These are phyloP conservation scores for Exidia glandulosa DNA, from an alignment of 768 basidiomycete species.

Conservation along the genomic window DNA sequence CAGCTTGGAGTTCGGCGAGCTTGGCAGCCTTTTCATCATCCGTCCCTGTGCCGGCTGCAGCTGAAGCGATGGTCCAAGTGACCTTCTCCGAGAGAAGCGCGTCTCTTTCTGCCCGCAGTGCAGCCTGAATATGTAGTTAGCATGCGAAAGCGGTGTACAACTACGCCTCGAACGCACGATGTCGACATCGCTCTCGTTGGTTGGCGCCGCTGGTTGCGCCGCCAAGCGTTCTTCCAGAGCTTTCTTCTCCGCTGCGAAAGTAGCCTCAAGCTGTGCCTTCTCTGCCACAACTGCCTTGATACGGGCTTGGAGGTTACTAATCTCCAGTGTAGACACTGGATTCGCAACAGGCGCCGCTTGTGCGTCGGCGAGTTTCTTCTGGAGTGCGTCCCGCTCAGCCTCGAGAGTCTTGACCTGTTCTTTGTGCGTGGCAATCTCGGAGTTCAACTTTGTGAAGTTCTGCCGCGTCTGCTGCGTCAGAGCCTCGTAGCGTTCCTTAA, in stretches of 20 bases:
- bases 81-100: conserved; percentile 50
- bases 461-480: neutral
- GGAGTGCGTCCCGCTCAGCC: conserved; percentile 26
- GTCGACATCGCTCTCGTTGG: neutral
- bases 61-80: conserved; percentile 24
- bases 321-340: neutral
- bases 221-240: neutral
- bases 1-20: neutral
- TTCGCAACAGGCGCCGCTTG: conserved; percentile 17
- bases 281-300: conserved; percentile 1
- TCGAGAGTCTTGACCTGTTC: conserved; percentile 8
- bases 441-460: conserved; percentile 9
- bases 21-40: neutral
- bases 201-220: neutral
- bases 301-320: neutral
- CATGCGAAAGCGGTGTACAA: too few species aligned
- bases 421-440: conserved; percentile 7
- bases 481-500: neutral
- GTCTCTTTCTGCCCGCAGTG: conserved; percentile 50
- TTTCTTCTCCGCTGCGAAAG: conserved; percentile 7
- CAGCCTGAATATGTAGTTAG: conserved; percentile 20
- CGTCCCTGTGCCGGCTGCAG: conserved; percentile 11
- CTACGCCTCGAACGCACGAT: neutral
- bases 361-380: conserved; percentile 28
- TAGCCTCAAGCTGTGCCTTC: conserved; percentile 6